A percentile compares a stretch with the other conserved stretches of the same genome.
These are phyloP conservation scores for Coffea eugenioides DNA, from an alignment of 257 asterid species.

Conservation along the genomic window DNA sequence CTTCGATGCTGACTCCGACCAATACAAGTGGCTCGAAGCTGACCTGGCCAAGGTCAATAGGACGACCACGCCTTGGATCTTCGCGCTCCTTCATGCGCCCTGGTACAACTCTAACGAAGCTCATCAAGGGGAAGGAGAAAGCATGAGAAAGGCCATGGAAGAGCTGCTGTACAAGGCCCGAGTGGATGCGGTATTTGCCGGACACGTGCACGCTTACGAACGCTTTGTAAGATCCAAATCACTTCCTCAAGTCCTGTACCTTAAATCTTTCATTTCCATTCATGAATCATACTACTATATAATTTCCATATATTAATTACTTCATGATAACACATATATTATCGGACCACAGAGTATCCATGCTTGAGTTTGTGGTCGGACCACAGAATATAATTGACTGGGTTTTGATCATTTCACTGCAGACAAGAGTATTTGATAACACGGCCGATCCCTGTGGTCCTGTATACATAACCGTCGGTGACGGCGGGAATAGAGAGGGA, in stretches of 20 bases:
- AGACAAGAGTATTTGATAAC: constrained; percentile 72
- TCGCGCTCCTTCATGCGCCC: constrained; percentile 68
- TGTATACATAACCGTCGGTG: constrained; percentile 72
- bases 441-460: constrained; percentile 69
- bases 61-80: constrained; percentile 60
- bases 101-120: constrained; percentile 81
- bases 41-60: constrained; percentile 58
- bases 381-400: background rate
- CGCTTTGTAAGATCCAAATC: constrained; percentile 56
- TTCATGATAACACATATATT: background rate
- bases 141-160: constrained; percentile 73
- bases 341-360: background rate
- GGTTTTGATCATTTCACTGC: constrained; percentile 11
- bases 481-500: constrained; percentile 95
- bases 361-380: background rate
- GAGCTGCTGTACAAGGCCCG: constrained; percentile 48
- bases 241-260: no score
- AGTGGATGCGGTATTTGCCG: constrained; percentile 65
- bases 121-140: constrained; percentile 77
- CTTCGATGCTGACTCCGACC: constrained; percentile 52
- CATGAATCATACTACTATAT: no score
- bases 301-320: no score
- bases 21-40: constrained; percentile 60
- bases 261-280: no score
- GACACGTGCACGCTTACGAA: constrained; percentile 88